Percentiles rank a stretch among this genome's conserved stretches.
These are phyloP conservation scores for Fusarium armeniacum DNA, from an alignment of 2,329 filamentous ascomycete species.

Conservation along the genomic window DNA sequence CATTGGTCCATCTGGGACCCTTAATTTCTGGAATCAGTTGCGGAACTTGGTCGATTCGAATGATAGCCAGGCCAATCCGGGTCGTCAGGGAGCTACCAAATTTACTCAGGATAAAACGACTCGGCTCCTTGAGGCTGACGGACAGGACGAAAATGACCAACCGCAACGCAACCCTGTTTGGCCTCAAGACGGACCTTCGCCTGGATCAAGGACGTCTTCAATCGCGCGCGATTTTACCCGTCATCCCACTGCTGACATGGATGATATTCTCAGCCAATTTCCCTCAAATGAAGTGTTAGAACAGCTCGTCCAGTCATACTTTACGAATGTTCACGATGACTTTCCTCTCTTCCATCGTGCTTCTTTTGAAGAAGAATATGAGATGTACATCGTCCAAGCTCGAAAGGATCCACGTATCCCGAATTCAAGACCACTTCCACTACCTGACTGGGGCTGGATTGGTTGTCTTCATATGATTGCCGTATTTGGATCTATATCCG, in stretches of 20 bases:
- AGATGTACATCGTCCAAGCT: constrained; percentile 48
- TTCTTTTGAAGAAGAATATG: constrained; percentile 55
- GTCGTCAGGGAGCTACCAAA: constrained; percentile 10
- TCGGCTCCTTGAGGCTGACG: constrained; percentile 37
- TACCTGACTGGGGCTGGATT: constrained; percentile 54
- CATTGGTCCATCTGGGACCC: constrained; percentile 56
- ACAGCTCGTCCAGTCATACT: constrained; percentile 53
- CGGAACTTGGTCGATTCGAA: constrained; percentile 51
- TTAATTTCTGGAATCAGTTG: constrained; percentile 55
- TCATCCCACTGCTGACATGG: constrained; percentile 46
- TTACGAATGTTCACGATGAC: constrained; percentile 55
- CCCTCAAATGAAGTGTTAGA: constrained; percentile 51
- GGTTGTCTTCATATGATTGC: constrained; percentile 57
- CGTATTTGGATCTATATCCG: constrained; percentile 54
- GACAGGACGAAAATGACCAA: constrained; percentile 33
- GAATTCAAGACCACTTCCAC: constrained; percentile 19
- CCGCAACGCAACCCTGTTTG: background rate
- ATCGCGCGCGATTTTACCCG: constrained; percentile 50
- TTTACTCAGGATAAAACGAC: constrained; percentile 41
- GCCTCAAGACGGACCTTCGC: constrained; percentile 43
- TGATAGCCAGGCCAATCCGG: constrained; percentile 13
- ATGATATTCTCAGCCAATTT: constrained; percentile 50
- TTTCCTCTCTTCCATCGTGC: constrained; percentile 56
- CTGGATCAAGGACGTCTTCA: constrained; percentile 48
- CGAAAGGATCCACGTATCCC: constrained; percentile 12